phyloP scores from a whole-genome alignment of 345 rosid species.

The Camelina hispida region DNA sequence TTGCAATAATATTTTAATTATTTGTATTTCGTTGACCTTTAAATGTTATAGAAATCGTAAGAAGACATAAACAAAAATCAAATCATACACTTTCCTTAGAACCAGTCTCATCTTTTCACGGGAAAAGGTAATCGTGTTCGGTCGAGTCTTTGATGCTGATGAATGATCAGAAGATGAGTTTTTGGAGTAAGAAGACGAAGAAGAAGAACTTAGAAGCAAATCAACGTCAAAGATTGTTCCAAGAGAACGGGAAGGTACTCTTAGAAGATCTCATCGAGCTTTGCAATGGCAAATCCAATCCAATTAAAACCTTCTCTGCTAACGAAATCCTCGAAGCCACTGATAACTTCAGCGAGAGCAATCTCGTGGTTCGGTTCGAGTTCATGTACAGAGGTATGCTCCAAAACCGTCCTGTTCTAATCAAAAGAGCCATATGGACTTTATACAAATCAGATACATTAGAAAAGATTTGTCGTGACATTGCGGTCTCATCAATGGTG shows the following conservation, averaged over 20 bases:
- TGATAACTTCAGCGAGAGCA: slow-evolving; percentile 30
- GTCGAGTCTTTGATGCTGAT: background rate
- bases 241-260: slow-evolving; percentile 35
- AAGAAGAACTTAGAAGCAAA: slow-evolving; percentile 27
- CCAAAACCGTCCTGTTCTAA: slow-evolving; percentile 37
- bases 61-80: background rate
- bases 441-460: slow-evolving; percentile 38
- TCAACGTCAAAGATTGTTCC: slow-evolving; percentile 30
- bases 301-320: slow-evolving; percentile 33
- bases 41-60: background rate
- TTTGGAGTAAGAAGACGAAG: slow-evolving; percentile 26
- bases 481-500: slow-evolving; percentile 38
- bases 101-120: background rate
- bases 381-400: slow-evolving; percentile 40
- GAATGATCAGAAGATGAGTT: slow-evolving; percentile 29
- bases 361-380: slow-evolving; percentile 29
- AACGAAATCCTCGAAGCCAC: slow-evolving; percentile 37
- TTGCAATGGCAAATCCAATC: slow-evolving; percentile 40
- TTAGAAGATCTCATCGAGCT: slow-evolving; percentile 40
- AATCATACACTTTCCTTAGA: background rate
- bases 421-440: slow-evolving; percentile 27
- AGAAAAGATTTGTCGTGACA: slow-evolving; percentile 36
- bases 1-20: background rate
- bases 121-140: background rate
- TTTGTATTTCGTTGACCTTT: background rate